These are phyloP conservation scores for Podospora fimiseda DNA, from an alignment of 495 filamentous ascomycete species.

Conservation along the genomic window DNA sequence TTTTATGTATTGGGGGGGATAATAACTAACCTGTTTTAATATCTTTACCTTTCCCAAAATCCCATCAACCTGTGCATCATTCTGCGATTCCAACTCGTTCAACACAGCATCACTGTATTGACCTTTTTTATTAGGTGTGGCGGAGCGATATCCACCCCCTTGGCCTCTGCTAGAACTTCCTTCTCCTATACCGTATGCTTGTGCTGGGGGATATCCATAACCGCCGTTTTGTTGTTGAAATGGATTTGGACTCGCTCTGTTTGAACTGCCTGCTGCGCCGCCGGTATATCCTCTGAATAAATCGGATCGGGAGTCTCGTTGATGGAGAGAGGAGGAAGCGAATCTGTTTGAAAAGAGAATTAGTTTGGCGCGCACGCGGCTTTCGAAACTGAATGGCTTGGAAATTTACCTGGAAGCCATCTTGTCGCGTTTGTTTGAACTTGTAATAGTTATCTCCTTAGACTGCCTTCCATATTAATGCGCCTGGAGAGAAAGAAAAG, in stretches of 20 bases:
- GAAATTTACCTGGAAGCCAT: slow-evolving; percentile 24
- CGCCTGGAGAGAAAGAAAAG: too few species aligned
- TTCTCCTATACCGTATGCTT: slow-evolving; percentile 12
- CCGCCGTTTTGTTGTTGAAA: slow-evolving; percentile 44
- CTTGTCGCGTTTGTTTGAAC: slow-evolving; percentile 1
- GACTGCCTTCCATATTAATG: too few species aligned
- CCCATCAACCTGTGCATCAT: slow-evolving; percentile 83
- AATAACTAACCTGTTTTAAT: slow-evolving; percentile 80
- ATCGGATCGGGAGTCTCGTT: slow-evolving; percentile 79
- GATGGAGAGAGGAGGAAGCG: slow-evolving; percentile 57
- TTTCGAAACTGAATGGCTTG: too few species aligned
- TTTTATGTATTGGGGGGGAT: too few species aligned
- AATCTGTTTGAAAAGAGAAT: slow-evolving; percentile 39
- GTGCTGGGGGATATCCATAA: slow-evolving; percentile 49
- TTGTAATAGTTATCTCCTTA: too few species aligned
- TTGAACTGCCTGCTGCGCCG: slow-evolving; percentile 43
- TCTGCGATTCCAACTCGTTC: slow-evolving; percentile 90
- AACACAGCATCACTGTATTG: slow-evolving; percentile 93
- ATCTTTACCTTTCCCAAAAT: slow-evolving; percentile 85
- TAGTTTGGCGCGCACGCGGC: too few species aligned
- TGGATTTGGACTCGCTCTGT: slow-evolving; percentile 43
- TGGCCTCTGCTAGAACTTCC: slow-evolving; percentile 12
- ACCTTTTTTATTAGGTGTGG: slow-evolving; percentile 75
- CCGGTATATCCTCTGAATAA: slow-evolving; percentile 84
- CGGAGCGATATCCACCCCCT: slow-evolving; percentile 44